Base-by-base conservation (phyloP, 495 filamentous ascomycete genomes). In the Aspergillus steynii region DNA sequence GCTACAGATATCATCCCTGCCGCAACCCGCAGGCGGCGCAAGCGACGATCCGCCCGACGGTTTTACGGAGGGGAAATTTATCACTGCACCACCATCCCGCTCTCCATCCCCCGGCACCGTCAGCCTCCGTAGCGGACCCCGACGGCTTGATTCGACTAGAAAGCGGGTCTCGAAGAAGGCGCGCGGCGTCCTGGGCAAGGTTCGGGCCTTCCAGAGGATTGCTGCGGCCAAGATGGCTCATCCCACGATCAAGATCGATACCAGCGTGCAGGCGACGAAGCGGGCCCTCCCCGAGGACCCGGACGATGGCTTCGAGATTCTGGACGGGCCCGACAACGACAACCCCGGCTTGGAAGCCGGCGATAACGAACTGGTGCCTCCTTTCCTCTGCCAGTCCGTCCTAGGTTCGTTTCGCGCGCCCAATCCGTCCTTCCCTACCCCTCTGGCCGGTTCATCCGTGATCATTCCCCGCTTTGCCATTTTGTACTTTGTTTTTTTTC, bases 191-290 rank as follows among this genome's bases (percentile, higher is more conserved):
- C 73, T 81, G 67, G 76, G 76, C 63, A 79, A 78, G 66, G 72
- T 81, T 67, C 74, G 75, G 66, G 75, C 74, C 67, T 70, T 81
- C 63, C 78, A 72, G 51, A 70, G 71, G 62, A 77, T 77, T 66
- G 75, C 77, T 60, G 71, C 77, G 50, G 74, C 74, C 65, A 80
- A 76, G 59, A 81, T 81, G 78, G 74, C 76, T 54, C 74, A 78
- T 71, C 74, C 77, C 42, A 65, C 73, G 53, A 80, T 81, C 64
- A 78, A 77, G 63, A 79, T 81, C 69, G 74, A 81, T 57, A 81
- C 77, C 31, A 77, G 64, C 54, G 69, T 80, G 46, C 75, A 71
- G 58, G 62, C 76, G 29, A 72, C 65, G 51, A 81, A 81, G 65
- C 78, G 78, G 50, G 76, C 73, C 6, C 64, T 73, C 7, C 71